phyloP scores from a whole-genome alignment of 495 filamentous ascomycete genomes.

The Trichoderma virens region DNA sequence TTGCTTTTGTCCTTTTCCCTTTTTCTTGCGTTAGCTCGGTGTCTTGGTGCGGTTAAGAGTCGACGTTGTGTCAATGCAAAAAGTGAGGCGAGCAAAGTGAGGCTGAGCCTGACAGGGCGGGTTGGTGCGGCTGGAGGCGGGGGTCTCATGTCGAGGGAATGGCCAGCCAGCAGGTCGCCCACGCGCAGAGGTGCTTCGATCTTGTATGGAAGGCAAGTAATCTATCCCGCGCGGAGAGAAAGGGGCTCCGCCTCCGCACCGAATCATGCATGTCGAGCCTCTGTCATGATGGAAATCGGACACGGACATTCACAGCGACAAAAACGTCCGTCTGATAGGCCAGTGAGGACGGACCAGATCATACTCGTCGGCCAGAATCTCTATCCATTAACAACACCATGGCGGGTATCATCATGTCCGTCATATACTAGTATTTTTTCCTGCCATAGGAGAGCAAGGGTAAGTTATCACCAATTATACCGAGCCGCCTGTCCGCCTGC shows the following conservation, averaged over 20 bases:
- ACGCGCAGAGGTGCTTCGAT: no score
- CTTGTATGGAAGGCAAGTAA: no score
- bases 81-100: not conserved
- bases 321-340: no score
- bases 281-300: not conserved
- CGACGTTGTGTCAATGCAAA: not conserved
- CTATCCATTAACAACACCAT: not conserved
- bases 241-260: no score
- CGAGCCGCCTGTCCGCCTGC: not conserved
- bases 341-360: no score
- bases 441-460: not conserved
- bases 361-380: not conserved
- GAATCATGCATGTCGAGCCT: no score
- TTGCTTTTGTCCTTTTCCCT: not conserved
- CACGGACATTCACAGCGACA: no score
- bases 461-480: slow-evolving; percentile 4
- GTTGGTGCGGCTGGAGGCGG: slow-evolving; percentile 7
- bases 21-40: slow-evolving; percentile 1
- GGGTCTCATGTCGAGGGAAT: no score
- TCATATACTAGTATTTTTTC: slow-evolving; percentile 1
- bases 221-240: no score
- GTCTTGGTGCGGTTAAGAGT: slow-evolving; percentile 2
- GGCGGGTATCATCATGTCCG: not conserved
- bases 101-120: not conserved
- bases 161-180: no score